A percentile compares a stretch with the other conserved stretches of the same genome.
Evolutionary conservation across 2,329 filamentous ascomycete species (phyloP).

Genomic region (Neofusicoccum sp.): DNA sequence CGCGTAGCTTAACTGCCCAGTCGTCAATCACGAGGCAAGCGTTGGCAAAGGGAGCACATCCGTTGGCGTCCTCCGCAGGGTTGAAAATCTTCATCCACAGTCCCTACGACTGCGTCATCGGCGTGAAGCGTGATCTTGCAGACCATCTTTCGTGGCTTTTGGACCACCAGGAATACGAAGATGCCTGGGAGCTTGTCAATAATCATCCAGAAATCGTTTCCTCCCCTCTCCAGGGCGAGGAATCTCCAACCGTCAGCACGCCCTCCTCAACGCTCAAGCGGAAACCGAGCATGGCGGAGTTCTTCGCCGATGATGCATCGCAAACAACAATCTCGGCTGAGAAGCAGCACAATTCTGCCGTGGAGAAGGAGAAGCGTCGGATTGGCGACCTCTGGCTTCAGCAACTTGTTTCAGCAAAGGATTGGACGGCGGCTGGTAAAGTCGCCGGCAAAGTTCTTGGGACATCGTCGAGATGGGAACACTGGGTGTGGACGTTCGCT

Average conservation of each 20-base stretch:
- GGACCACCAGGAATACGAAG: slow-evolving; percentile 74
- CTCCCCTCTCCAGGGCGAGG: slow-evolving; percentile 35
- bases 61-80: slow-evolving; percentile 54
- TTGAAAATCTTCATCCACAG: slow-evolving; percentile 92
- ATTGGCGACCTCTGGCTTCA: slow-evolving; percentile 94
- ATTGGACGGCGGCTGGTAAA: slow-evolving; percentile 77
- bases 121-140: slow-evolving; percentile 78
- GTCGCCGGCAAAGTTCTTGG: slow-evolving; percentile 80
- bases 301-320: slow-evolving; percentile 69
- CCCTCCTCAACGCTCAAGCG: slow-evolving; percentile 38
- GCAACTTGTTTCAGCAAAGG: slow-evolving; percentile 69
- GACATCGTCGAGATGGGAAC: slow-evolving; percentile 82
- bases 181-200: slow-evolving; percentile 86
- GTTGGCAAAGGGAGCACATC: slow-evolving; percentile 38
- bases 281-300: slow-evolving; percentile 54
- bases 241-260: slow-evolving; percentile 41
- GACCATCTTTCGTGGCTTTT: slow-evolving; percentile 87
- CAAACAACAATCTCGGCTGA: slow-evolving; percentile 63
- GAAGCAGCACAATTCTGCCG: slow-evolving; percentile 59
- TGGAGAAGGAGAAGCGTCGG: slow-evolving; percentile 82
- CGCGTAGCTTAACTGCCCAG: slow-evolving; percentile 22
- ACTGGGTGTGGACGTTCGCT: slow-evolving; percentile 92
- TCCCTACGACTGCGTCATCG: slow-evolving; percentile 93
- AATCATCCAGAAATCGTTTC: slow-evolving; percentile 71
- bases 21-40: not conserved